phyloP scores from a whole-genome alignment of 208 protist species.

The Naegleria gruberi region DNA sequence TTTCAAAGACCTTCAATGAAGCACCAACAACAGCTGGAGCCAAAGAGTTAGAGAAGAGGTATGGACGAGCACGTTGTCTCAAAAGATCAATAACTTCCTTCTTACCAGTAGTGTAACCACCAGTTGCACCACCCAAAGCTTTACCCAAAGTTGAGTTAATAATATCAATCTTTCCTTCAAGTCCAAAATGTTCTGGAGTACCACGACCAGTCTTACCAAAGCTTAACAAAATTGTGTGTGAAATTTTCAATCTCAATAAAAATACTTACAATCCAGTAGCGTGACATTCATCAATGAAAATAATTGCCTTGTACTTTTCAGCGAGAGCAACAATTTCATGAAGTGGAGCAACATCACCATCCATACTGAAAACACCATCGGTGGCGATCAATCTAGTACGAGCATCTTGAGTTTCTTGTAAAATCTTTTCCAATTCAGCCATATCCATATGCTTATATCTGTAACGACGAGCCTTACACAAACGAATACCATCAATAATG shows the following conservation, averaged over 20 bases:
- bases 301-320: conserved; percentile 57
- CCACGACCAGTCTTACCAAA: conserved; percentile 59
- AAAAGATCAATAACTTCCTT: conserved; percentile 58
- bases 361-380: conserved; percentile 71
- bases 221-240: background rate
- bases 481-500: conserved; percentile 75
- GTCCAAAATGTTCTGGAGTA: conserved; percentile 49
- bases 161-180: conserved; percentile 59
- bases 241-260: background rate
- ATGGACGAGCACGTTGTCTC: conserved; percentile 61
- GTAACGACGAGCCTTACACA: conserved; percentile 57
- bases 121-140: conserved; percentile 58
- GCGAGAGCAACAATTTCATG: conserved; percentile 60
- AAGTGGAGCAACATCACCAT: conserved; percentile 69
- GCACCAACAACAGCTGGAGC: conserved; percentile 64
- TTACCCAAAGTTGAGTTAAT: conserved; percentile 68
- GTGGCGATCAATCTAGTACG: conserved; percentile 66
- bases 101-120: conserved; percentile 27
- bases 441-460: conserved; percentile 64
- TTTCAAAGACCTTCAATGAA: conserved; percentile 53
- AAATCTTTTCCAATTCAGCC: conserved; percentile 56
- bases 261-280: conserved; percentile 39
- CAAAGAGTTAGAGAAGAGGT: conserved; percentile 76
- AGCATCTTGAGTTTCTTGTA: conserved; percentile 47
- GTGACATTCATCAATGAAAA: conserved; percentile 69